A percentile compares a stretch with the other conserved stretches of the same genome.
phyloP scores from a whole-genome alignment of 1,284 basidiomycete genomes.

The Sutorius eximius region DNA sequence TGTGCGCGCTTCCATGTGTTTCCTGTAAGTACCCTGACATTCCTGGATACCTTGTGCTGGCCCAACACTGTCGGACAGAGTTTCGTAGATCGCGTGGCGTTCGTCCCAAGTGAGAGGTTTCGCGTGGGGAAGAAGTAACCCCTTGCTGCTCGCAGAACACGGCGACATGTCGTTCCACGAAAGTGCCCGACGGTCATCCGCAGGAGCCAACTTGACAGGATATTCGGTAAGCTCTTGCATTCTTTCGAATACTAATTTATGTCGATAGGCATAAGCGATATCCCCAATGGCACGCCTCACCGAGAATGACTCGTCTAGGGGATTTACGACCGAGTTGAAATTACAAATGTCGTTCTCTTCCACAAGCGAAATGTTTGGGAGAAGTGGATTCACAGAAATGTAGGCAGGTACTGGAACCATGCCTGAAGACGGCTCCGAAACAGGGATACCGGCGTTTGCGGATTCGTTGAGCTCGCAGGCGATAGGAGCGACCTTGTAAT shows the following conservation, averaged over 20 bases:
- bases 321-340: conserved; percentile 19
- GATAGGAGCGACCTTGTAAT: conserved; percentile 5
- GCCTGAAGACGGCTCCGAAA: conserved; percentile 9
- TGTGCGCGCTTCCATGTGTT: conserved; percentile 51
- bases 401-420: conserved; percentile 10
- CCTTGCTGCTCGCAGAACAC: conserved; percentile 17
- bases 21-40: conserved; percentile 51
- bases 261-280: conserved; percentile 29
- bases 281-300: conserved; percentile 28
- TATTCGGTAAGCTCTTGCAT: conserved; percentile 24
- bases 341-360: conserved; percentile 5
- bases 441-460: conserved; percentile 1
- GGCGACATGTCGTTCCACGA: conserved; percentile 22
- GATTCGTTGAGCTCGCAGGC: conserved; percentile 11
- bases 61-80: conserved; percentile 49
- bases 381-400: conserved; percentile 31
- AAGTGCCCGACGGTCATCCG: conserved; percentile 14
- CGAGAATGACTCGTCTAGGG: conserved; percentile 29
- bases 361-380: conserved; percentile 2
- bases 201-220: conserved; percentile 10
- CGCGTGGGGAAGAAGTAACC: conserved; percentile 32
- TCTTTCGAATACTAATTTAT: conserved; percentile 26
- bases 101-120: conserved; percentile 43
- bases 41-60: conserved; percentile 49
- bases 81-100: conserved; percentile 51